Evolutionary conservation across 257 asterid species (phyloP).

Genomic region (Nemophila menziesii): DNA sequence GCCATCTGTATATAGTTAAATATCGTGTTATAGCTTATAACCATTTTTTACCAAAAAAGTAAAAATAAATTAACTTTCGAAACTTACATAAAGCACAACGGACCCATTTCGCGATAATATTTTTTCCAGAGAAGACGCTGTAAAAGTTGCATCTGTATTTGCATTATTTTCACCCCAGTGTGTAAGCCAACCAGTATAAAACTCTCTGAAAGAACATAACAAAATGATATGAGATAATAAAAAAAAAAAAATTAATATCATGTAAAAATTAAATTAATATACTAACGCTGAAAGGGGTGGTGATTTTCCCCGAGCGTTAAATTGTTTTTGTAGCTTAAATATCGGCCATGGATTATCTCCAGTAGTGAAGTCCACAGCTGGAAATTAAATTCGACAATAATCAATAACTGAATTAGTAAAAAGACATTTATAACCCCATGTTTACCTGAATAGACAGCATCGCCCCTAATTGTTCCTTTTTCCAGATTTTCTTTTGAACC

Average conservation of each 20-base stretch:
- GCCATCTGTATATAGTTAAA: conserved; percentile 59
- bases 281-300: conserved; percentile 85
- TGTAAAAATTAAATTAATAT: conserved; percentile 11
- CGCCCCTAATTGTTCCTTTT: conserved; percentile 82
- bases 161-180: conserved; percentile 92
- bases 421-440: too few relatives aligned
- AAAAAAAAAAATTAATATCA: conserved; percentile 3
- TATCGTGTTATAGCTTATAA: conserved; percentile 8
- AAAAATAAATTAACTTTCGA: conserved; percentile 16
- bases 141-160: conserved; percentile 57
- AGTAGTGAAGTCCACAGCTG: conserved; percentile 85
- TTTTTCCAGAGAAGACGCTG: conserved; percentile 62
- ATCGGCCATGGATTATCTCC: conserved; percentile 85
- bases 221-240: conserved; percentile 5
- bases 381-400: conserved; percentile 1
- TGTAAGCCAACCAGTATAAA: conserved; percentile 97
- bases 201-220: conserved; percentile 48
- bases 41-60: conserved; percentile 12
- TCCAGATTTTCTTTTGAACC: conserved; percentile 66
- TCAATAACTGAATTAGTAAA: too few relatives aligned
- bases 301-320: conserved; percentile 78
- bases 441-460: conserved; percentile 75
- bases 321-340: conserved; percentile 78
- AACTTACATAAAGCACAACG: conserved; percentile 81
- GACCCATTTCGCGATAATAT: conserved; percentile 78